phyloP scores from a whole-genome alignment of 208 protist species.

The Crithidia brevicula region DNA sequence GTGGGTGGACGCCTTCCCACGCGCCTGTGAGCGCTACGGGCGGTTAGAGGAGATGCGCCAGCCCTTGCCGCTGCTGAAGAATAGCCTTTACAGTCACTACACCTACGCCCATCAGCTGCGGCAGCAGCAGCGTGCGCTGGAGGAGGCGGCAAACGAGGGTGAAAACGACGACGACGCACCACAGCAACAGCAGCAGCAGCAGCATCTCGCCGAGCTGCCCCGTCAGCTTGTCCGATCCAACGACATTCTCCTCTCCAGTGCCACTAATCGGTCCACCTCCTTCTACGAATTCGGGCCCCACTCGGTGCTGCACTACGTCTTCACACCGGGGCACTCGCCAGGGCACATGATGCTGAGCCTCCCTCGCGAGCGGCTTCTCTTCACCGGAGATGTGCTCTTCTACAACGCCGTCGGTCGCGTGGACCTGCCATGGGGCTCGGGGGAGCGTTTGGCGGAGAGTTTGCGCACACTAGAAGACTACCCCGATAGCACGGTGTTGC shows the following conservation, averaged over 20 bases:
- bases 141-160: slow-evolving; percentile 12
- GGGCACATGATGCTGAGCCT: slow-evolving; percentile 92
- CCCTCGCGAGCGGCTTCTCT: slow-evolving; percentile 82
- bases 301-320: slow-evolving; percentile 82
- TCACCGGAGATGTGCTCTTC: slow-evolving; percentile 86
- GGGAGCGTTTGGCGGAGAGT: slow-evolving; percentile 79
- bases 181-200: background rate
- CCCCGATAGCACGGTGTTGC: slow-evolving; percentile 82
- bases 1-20: slow-evolving; percentile 83
- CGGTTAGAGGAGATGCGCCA: slow-evolving; percentile 68
- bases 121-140: slow-evolving; percentile 36
- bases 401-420: slow-evolving; percentile 88
- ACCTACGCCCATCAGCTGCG: slow-evolving; percentile 52
- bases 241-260: slow-evolving; percentile 77
- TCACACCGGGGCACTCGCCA: slow-evolving; percentile 87
- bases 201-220: slow-evolving; percentile 1
- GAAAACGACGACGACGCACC: background rate
- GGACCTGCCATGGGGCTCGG: slow-evolving; percentile 85
- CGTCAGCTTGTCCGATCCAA: slow-evolving; percentile 56
- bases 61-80: slow-evolving; percentile 66
- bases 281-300: slow-evolving; percentile 85
- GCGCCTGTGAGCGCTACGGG: slow-evolving; percentile 79
- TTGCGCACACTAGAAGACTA: slow-evolving; percentile 74
- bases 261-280: slow-evolving; percentile 79
- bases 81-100: slow-evolving; percentile 68